A percentile compares a stretch with the other conserved stretches of the same genome.
These are phyloP conservation scores for Cordyceps cicadae DNA, from an alignment of 2,329 filamentous ascomycete genomes.

Conservation along the genomic window DNA sequence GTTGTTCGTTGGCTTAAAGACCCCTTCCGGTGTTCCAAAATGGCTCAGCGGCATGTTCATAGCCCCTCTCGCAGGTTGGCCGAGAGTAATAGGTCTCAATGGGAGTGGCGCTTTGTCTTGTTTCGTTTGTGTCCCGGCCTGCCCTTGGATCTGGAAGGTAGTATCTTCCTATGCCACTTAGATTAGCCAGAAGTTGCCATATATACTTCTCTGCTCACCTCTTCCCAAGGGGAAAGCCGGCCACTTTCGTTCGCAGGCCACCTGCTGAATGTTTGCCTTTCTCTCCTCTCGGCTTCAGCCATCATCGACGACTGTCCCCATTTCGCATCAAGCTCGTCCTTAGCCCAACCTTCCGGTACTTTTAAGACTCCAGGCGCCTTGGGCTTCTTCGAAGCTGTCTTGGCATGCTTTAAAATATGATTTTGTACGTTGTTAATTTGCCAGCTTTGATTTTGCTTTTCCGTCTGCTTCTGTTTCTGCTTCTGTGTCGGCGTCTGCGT, in stretches of 20 bases:
- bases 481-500: neutral
- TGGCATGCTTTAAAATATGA: neutral
- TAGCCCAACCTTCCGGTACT: no score
- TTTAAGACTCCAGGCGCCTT: neutral
- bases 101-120: neutral
- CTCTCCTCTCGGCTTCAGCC: neutral
- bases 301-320: neutral
- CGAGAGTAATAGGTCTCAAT: neutral
- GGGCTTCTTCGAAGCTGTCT: neutral
- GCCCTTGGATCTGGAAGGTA: neutral
- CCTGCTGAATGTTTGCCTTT: neutral
- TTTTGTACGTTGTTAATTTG: constrained; percentile 6
- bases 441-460: neutral
- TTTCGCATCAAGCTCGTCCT: neutral
- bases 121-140: neutral
- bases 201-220: constrained; percentile 12
- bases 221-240: constrained; percentile 21
- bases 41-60: neutral
- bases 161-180: neutral
- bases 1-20: neutral
- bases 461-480: neutral
- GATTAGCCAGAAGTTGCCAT: neutral
- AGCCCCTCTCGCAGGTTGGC: neutral
- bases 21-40: neutral
- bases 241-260: constrained; percentile 8